Base-by-base conservation (phyloP, 768 basidiomycete genomes). In the Phanerochaete carnosa region DNA sequence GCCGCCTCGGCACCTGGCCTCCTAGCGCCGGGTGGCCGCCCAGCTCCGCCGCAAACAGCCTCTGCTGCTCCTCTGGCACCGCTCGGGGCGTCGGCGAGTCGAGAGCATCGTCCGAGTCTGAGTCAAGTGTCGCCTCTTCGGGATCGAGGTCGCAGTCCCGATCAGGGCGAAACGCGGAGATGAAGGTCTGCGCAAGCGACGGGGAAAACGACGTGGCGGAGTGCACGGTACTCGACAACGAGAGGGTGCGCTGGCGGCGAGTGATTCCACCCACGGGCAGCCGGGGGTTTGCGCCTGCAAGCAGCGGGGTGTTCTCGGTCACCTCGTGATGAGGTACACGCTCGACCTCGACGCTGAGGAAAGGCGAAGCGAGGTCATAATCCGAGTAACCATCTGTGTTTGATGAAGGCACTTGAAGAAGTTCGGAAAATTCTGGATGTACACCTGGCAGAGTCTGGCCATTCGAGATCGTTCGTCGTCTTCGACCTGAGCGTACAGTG, bases 131-230 rank as follows among this genome's bases (percentile, higher is more conserved):
- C n/a, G 69, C 66, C 47, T 57, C 69, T 19, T 80, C 77, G 4
- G 72, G 68, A 47, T 79, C 80, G 35, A 75, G 62, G 45, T 79
- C 79, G 35, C 70, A 73, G 37, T 75, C 77, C 32, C 75, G 77
- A 59, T 87, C 85, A 6, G 77, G 73, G 4, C 80, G 77, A 66
- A 91, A 88, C n/a, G 92, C 77, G 0, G 88, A 89, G 3, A 87
- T 67, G 37, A 92, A 73, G 0, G 87, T 91, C 33, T 88, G 90
- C 4, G 84, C 81, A 9, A 92, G 74, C 2, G 87, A 89, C 5
- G 86, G 87, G 2, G 86, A 80, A 13, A 73, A 77, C 2, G 87
- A 89, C 7, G 69, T 61, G 0, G 75, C 72, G 1, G 80, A 82
- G 22, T 72, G 66, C 43, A 78, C 64, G 0, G 82, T 75, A 72